Evolutionary conservation across 2,329 filamentous ascomycete species (phyloP), one percentile per base, ranked within the genome.

Genomic region (Coniochaeta hoffmannii): DNA sequence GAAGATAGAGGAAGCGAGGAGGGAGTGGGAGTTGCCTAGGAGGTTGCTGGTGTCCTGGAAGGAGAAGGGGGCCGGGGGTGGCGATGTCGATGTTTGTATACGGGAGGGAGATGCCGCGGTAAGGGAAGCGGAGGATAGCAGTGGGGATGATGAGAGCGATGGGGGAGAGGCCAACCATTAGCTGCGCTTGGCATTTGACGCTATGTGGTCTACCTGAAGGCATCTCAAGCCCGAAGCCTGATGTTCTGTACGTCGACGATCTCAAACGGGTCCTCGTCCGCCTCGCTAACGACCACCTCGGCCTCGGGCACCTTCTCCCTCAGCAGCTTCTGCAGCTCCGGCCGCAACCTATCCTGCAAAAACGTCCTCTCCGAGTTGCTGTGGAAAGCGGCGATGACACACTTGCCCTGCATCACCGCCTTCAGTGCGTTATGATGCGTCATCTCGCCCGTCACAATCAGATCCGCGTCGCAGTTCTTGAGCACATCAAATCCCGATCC

Each of bases 291-390:
- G 56, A 86, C 69, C 14, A 97, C 85, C 55, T 81, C 75, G 17
- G 85, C 81, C 22, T 76, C 73, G 1, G 65, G 63, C 38, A 68
- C 67, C 60, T 81, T 78, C 51, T 75, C 71, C 54, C 71, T 73
- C 32, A 96, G 70, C 57, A 76, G 71, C 36, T 75, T 74, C 63
- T 84, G 75, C 63, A 97, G 72, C 68, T 85, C 82, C 17, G 76
- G 76, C 63, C 80, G 79, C 73, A 99, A 79, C 50, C 88, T 83
- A 57, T 86, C 78, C 57, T 79, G 79, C 64, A 99, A 71, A 67
- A 93, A 99, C 0, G 84, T 86, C 34, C 94, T 77, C 75, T 99
- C 94, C 0, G 89, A 94, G 70, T 97, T 97, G 63, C 88, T 93
- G 69, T 99, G 94, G 64, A 96, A 96, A 50, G 96, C 79, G 38